phyloP scores from a whole-genome alignment of 2,329 filamentous ascomycete genomes.

The Apiospora rasikravindrae region DNA sequence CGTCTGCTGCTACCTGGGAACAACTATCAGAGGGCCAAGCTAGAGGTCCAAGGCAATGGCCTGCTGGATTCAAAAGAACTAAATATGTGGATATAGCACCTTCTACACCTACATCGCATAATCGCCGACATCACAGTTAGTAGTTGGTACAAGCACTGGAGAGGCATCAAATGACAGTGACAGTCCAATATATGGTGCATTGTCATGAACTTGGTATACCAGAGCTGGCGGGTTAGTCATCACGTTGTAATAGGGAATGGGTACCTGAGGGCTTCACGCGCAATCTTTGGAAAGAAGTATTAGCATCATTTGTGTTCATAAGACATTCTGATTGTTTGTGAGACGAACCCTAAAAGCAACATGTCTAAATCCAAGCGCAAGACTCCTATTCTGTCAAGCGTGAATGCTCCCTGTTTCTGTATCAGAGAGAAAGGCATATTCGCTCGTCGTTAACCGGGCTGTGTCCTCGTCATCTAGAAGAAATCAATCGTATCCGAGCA shows the following conservation, averaged over 20 bases:
- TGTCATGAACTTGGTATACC: not conserved
- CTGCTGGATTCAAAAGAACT: not conserved
- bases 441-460: not conserved
- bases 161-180: not conserved
- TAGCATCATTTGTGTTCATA: conserved; percentile 38
- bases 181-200: not conserved
- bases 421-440: not conserved
- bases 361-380: not conserved
- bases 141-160: not conserved
- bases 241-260: not conserved
- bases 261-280: conserved; percentile 13
- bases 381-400: not conserved
- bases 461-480: not conserved
- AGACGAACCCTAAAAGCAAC: conserved; percentile 42
- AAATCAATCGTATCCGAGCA: not conserved
- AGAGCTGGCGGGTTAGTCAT: not conserved
- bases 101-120: not conserved
- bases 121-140: not conserved
- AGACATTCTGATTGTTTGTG: conserved; percentile 35
- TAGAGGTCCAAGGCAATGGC: not conserved
- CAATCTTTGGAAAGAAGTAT: conserved; percentile 27
- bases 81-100: not conserved
- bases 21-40: not conserved
- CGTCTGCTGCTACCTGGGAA: not conserved
- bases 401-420: not conserved